A percentile compares a stretch with the other conserved stretches of the same genome.
Conservation (phyloP, 805 yeast species). For the Komagataella mondaviorum region DNA sequence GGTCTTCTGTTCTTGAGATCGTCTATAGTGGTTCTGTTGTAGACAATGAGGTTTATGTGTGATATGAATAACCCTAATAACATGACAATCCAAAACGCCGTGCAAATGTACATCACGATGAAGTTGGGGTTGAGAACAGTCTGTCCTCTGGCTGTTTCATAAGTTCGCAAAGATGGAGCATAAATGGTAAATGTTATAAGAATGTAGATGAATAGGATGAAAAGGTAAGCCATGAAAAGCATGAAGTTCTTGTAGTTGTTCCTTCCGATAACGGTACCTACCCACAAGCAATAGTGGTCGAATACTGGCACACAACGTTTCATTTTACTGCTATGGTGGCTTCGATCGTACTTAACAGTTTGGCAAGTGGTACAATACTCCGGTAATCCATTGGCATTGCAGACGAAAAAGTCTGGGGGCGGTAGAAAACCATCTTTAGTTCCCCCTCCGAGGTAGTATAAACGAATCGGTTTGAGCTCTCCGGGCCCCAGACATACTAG, state of each 20-base stretch:
- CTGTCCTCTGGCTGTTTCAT: conserved; percentile 10
- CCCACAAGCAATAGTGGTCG: conserved; percentile 79
- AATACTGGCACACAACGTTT: conserved; percentile 53
- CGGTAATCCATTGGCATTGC: conserved; percentile 67
- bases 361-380: conserved; percentile 60
- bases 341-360: conserved; percentile 49
- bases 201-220: conserved; percentile 22
- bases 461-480: conserved; percentile 20
- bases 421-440: conserved; percentile 11
- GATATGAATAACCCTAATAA: conserved; percentile 22
- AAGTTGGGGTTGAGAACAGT: conserved; percentile 29
- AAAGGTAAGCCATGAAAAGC: conserved; percentile 29
- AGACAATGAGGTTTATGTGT: conserved; percentile 28
- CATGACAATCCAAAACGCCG: conserved; percentile 32
- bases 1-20: conserved; percentile 21
- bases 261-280: conserved; percentile 62
- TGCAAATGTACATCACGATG: conserved; percentile 29
- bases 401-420: conserved; percentile 48
- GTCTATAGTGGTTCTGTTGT: conserved; percentile 48
- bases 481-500: conserved; percentile 50
- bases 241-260: conserved; percentile 48
- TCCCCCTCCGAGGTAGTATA: conserved; percentile 13
- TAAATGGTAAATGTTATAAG: conserved; percentile 22
- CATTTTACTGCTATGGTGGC: conserved; percentile 52
- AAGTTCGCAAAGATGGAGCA: conserved; percentile 14